phyloP scores from a whole-genome alignment of 2,329 filamentous ascomycete genomes.

The Thermomyces lanuginosus region DNA sequence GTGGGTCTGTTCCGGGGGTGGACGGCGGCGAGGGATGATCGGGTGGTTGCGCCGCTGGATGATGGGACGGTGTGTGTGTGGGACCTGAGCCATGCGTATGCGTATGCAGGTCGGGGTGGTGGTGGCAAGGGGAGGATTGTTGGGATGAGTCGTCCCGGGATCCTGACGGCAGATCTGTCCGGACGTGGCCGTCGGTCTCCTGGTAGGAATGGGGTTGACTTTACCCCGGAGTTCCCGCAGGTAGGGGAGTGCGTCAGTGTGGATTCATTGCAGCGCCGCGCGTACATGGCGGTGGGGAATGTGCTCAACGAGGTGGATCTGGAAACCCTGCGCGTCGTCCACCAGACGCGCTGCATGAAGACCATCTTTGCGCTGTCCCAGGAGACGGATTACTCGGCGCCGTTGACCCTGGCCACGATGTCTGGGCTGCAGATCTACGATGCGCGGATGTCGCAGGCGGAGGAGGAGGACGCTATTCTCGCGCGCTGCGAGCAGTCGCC shows the following conservation, averaged over 20 bases:
- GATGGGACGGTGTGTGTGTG: constrained; percentile 80
- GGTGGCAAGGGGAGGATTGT: constrained; percentile 41
- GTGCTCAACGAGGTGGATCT: constrained; percentile 70
- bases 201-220: constrained; percentile 15
- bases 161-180: constrained; percentile 55
- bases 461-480: constrained; percentile 21
- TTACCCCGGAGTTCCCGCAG: constrained; percentile 23
- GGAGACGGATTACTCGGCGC: constrained; percentile 46
- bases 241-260: constrained; percentile 73
- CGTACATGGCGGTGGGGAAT: constrained; percentile 66
- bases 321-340: constrained; percentile 51
- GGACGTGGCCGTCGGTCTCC: constrained; percentile 32
- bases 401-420: constrained; percentile 71
- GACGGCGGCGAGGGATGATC: constrained; percentile 35
- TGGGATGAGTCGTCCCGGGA: constrained; percentile 47
- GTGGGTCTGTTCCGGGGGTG: constrained; percentile 49
- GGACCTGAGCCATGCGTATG: constrained; percentile 44
- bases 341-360: constrained; percentile 58
- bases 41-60: constrained; percentile 62
- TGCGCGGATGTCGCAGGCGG: constrained; percentile 34
- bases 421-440: constrained; percentile 72
- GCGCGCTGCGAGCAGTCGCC: constrained; percentile 18
- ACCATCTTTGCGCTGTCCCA: constrained; percentile 67
- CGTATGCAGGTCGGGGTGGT: constrained; percentile 19
- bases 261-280: constrained; percentile 48